Percentiles rank a stretch among this genome's conserved stretches.
Conservation (phyloP, 768 basidiomycete species). For the Suillus sp. region DNA sequence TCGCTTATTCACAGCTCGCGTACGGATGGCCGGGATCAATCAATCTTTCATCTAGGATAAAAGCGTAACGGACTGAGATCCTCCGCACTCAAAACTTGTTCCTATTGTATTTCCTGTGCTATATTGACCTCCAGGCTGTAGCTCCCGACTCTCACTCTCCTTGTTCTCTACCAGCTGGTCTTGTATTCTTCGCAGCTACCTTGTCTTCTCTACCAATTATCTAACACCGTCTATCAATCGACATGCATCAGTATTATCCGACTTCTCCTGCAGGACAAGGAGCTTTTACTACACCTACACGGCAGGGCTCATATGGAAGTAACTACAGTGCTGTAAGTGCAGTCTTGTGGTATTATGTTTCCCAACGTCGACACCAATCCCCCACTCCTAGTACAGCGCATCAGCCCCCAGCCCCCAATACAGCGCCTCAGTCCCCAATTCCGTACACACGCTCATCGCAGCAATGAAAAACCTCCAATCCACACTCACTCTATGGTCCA, state of each 20-base stretch:
- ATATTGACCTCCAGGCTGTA: conserved; percentile 1
- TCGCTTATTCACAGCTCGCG: conserved; percentile 4
- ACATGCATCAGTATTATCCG: conserved; percentile 15
- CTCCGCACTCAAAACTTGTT: background rate
- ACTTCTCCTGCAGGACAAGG: conserved; percentile 15
- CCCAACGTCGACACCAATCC: background rate
- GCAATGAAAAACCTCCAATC: conserved; percentile 86
- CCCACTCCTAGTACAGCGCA: conserved; percentile 12
- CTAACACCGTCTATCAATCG: background rate
- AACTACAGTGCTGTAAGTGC: background rate
- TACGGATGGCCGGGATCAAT: conserved; percentile 4
- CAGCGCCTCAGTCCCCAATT: conserved; percentile 51
- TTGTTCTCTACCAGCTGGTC: conserved; percentile 2
- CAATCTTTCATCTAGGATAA: background rate
- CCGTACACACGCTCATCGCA: conserved; percentile 70
- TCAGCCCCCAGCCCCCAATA: conserved; percentile 50
- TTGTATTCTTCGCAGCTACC: background rate
- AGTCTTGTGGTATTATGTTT: background rate
- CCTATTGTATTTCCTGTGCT: conserved; percentile 1
- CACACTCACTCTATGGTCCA: conserved; percentile 68
- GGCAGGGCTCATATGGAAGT: conserved; percentile 8
- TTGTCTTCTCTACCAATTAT: conserved; percentile 3
- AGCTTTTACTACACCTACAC: conserved; percentile 3
- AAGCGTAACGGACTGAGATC: background rate
- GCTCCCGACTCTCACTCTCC: background rate